Conservation (phyloP, 164 flowering plant species). For the Vitis amurensis region DNA sequence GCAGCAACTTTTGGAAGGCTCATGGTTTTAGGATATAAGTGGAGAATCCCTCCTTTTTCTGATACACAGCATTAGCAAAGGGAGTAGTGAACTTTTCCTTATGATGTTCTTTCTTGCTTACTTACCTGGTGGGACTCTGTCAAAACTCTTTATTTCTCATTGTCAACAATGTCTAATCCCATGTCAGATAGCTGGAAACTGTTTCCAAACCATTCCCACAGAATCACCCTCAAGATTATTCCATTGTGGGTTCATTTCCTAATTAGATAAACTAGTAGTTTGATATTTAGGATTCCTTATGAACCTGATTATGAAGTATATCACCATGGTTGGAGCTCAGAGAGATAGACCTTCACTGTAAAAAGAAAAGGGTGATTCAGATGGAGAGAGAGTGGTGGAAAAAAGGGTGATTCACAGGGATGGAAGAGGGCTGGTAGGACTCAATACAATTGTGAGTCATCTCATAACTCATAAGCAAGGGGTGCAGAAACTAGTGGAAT, state of each 20-base stretch:
- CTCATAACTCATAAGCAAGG: not conserved
- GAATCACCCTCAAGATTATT: no score
- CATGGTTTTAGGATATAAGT: not conserved
- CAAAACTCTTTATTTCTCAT: not conserved
- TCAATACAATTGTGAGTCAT: not conserved
- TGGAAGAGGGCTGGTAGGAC: no score
- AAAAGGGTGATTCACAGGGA: not conserved
- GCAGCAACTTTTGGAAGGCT: not conserved
- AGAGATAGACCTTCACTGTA: not conserved
- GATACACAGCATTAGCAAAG: not conserved
- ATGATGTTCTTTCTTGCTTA: not conserved
- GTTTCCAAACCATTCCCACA: no score
- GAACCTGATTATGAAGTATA: not conserved
- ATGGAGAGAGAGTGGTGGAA: not conserved
- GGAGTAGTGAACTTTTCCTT: not conserved
- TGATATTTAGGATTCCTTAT: no score
- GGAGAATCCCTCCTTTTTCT: not conserved
- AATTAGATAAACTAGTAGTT: no score
- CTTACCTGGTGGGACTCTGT: not conserved
- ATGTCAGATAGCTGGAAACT: no score
- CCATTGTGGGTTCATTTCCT: no score
- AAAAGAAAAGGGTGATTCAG: not conserved
- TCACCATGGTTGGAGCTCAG: not conserved
- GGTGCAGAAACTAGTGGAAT: conserved; percentile 4
- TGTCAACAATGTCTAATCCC: no score